phyloP scores from a whole-genome alignment of 768 basidiomycete genomes.

The Pulveroboletus sp. region DNA sequence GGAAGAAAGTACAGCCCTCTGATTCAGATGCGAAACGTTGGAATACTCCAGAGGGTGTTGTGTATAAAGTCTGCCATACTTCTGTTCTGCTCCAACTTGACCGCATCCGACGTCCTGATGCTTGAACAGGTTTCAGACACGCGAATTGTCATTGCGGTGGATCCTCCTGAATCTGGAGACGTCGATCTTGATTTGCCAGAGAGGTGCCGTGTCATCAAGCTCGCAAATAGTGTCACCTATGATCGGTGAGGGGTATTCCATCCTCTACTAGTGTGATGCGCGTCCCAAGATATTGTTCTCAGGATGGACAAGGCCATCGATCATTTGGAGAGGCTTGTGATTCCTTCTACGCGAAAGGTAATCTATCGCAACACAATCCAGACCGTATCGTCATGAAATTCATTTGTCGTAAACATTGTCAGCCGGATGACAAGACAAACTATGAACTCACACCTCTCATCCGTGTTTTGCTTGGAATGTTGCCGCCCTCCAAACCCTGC shows the following conservation, averaged over 20 bases:
- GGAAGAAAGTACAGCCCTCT: conserved; percentile 38
- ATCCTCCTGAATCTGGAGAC: conserved; percentile 52
- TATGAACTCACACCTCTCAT: conserved; percentile 50
- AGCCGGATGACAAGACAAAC: conserved; percentile 40
- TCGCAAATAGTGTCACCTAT: conserved; percentile 90
- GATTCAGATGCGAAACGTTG: conserved; percentile 37
- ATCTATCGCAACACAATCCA: no score
- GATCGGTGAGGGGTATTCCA: conserved; percentile 51
- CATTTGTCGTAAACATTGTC: conserved; percentile 1
- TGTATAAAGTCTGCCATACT: conserved; percentile 62
- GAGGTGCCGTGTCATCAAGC: conserved; percentile 77
- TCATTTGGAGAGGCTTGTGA: conserved; percentile 49
- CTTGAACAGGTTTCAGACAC: conserved; percentile 67
- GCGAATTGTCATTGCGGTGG: conserved; percentile 75
- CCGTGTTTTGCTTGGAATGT: conserved; percentile 69
- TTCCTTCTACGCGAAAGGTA: conserved; percentile 27
- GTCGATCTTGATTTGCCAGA: conserved; percentile 80
- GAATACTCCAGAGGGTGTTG: conserved; percentile 66
- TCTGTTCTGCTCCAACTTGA: background rate
- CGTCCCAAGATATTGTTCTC: conserved; percentile 1
- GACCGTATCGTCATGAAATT: no score
- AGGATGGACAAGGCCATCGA: conserved; percentile 88
- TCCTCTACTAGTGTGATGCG: background rate
- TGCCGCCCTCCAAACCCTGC: conserved; percentile 39
- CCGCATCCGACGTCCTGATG: background rate